phyloP scores from a whole-genome alignment of 2,329 filamentous ascomycete species.

The Pseudogymnoascus verrucosus region DNA sequence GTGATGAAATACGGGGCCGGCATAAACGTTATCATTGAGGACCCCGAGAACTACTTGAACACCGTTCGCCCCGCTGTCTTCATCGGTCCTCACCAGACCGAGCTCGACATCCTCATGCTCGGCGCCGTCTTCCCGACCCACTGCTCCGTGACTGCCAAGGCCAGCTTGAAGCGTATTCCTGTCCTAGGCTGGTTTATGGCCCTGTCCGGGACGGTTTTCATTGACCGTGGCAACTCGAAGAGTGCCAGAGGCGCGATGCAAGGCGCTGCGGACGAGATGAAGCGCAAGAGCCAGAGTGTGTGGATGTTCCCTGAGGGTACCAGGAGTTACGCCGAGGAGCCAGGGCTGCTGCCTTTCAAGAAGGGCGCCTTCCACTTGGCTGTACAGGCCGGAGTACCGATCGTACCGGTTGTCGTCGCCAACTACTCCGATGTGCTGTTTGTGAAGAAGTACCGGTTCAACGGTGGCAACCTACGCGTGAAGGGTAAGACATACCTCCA shows the following conservation, averaged over 20 bases:
- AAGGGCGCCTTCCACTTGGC: conserved; percentile 97
- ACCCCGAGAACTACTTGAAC: conserved; percentile 46
- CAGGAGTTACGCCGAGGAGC: conserved; percentile 75
- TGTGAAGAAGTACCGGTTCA: conserved; percentile 56
- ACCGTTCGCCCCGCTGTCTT: conserved; percentile 77
- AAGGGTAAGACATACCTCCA: conserved; percentile 48
- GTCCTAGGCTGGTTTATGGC: conserved; percentile 93
- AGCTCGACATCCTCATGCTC: conserved; percentile 89
- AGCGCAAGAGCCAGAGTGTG: conserved; percentile 61
- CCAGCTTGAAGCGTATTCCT: conserved; percentile 67
- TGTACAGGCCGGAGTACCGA: conserved; percentile 84
- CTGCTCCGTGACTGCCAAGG: conserved; percentile 90
- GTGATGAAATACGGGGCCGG: conserved; percentile 69
- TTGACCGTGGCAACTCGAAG: conserved; percentile 79
- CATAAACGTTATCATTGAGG: conserved; percentile 67
- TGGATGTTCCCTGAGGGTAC: conserved; percentile 92
- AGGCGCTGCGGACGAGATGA: conserved; percentile 74
- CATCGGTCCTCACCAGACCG: conserved; percentile 90
- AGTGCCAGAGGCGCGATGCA: conserved; percentile 81
- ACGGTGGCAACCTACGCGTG: conserved; percentile 61
- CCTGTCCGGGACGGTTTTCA: conserved; percentile 84
- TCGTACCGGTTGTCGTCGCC: conserved; percentile 76
- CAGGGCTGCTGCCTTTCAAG: conserved; percentile 87
- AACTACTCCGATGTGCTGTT: conserved; percentile 71
- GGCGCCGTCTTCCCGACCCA: conserved; percentile 83